These are phyloP conservation scores for Tritrichomonas musculus DNA, from an alignment of 208 protist species.

Conservation along the genomic window DNA sequence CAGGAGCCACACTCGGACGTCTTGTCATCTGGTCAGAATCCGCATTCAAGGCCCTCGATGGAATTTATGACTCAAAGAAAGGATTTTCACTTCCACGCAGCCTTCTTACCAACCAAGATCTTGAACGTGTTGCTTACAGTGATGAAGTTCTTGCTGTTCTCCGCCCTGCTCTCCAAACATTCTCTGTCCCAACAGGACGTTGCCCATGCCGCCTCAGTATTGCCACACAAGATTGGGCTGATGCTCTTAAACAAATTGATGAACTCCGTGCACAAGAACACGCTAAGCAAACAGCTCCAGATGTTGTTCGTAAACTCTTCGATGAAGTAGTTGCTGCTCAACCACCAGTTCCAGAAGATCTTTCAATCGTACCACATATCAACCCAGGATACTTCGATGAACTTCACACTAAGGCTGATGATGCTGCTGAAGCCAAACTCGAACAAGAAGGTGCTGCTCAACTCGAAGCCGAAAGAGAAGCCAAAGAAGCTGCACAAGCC, in stretches of 20 bases:
- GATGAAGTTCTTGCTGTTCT: slow-evolving; percentile 65
- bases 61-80: slow-evolving; percentile 88
- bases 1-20: slow-evolving; percentile 94
- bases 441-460: too few relatives aligned
- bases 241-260: not conserved
- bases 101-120: slow-evolving; percentile 69
- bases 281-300: not conserved
- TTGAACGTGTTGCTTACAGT: slow-evolving; percentile 70
- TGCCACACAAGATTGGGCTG: not conserved
- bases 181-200: not conserved
- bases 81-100: slow-evolving; percentile 60
- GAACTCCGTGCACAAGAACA: not conserved
- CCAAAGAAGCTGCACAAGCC: too few relatives aligned
- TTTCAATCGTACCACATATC: not conserved
- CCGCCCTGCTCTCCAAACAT: too few relatives aligned
- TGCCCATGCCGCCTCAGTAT: not conserved
- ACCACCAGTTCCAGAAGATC: not conserved
- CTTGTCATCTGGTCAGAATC: slow-evolving; percentile 96
- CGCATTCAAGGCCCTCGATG: slow-evolving; percentile 90
- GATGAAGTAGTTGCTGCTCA: not conserved
- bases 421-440: too few relatives aligned
- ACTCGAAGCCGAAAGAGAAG: too few relatives aligned
- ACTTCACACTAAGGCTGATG: too few relatives aligned
- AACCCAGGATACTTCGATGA: too few relatives aligned
- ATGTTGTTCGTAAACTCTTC: not conserved